phyloP scores from a whole-genome alignment of 306 rosid genomes.

The Styphnolobium japonicum region DNA sequence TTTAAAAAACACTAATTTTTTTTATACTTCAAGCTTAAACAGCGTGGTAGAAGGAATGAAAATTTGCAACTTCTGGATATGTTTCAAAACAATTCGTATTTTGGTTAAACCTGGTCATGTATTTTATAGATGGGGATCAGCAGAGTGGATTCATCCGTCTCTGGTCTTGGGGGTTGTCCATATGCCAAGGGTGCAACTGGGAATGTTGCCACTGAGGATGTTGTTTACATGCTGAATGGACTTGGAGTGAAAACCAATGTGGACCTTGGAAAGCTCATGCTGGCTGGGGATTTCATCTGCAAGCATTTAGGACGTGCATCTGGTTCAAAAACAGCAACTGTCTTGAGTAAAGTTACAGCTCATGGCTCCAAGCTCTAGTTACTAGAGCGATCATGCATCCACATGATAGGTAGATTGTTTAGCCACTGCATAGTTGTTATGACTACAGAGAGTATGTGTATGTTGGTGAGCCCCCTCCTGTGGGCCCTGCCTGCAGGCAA shows the following conservation, averaged over 20 bases:
- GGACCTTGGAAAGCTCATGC: slow-evolving; percentile 66
- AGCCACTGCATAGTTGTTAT: neutral
- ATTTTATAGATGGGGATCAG: slow-evolving; percentile 61
- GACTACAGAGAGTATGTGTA: neutral
- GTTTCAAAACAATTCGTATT: neutral
- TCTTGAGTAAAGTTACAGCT: slow-evolving; percentile 54
- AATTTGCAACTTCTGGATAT: neutral
- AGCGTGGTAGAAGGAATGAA: neutral
- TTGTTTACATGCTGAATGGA: slow-evolving; percentile 85
- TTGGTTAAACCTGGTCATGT: slow-evolving; percentile 3
- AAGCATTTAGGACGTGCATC: slow-evolving; percentile 73
- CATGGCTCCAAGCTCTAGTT: slow-evolving; percentile 66
- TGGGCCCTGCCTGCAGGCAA: neutral
- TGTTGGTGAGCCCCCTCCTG: neutral
- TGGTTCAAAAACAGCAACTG: slow-evolving; percentile 74
- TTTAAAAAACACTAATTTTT: neutral
- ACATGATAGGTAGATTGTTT: slow-evolving; percentile 5
- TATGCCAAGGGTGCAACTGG: slow-evolving; percentile 95
- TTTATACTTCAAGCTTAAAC: neutral
- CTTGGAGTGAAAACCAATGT: slow-evolving; percentile 72
- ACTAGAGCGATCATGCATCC: slow-evolving; percentile 15
- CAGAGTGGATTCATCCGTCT: slow-evolving; percentile 80
- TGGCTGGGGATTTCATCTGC: slow-evolving; percentile 84
- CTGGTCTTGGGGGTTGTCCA: slow-evolving; percentile 98
- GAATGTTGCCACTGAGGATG: slow-evolving; percentile 93